Base-by-base conservation (phyloP, 1,284 basidiomycete species). In the Sparassis latifolia region DNA sequence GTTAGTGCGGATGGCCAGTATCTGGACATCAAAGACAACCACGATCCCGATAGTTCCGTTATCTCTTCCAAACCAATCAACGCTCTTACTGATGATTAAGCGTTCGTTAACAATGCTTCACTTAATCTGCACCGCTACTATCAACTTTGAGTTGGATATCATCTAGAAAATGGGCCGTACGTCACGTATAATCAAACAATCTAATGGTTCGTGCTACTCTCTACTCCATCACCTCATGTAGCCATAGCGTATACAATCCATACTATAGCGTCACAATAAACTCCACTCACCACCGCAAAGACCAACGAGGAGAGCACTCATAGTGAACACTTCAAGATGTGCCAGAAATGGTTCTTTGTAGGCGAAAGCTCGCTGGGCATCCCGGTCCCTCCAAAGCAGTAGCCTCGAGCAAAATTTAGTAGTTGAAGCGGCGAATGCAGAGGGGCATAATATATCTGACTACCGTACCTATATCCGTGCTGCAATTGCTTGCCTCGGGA, bases 21-120 rank as follows among this genome's bases (percentile, higher is more conserved):
- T 3, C 64, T 85, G 41, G 63, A 73, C 30, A 80, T 86, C 49
- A 62, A 69, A 51, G 82, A 84, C 52, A 84, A 83, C 56, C 82
- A 85, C 59, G 56, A 64, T 2, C 68, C 76, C 1, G 80, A 84
- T 58, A 60, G 63, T 10, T 50, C 61, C 10, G 47, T 60, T 33
- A 55, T 47, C 33, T 54, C 55, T 4, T 44, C 51, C 5, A 44
- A 33, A 10, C 31, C 42, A 35, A 32, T 44, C 50, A 31, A 29
- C 31, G 30, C 45, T 7, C 28, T 47, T 4, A 43, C 44, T 6
- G 33, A n/a, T 28, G 44, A 40, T 5, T 42, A 45, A 20, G 30
- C 33, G 4, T 29, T 20, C 20, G 20, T 20, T 20, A 20, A 20
- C 20, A 20, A 20, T 20, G 20, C 20, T 20, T 20, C 20, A 20